Percentiles rank a stretch among this genome's conserved stretches.
Conservation (phyloP, 805 yeast species). For the Suhomyces kilbournensis region DNA sequence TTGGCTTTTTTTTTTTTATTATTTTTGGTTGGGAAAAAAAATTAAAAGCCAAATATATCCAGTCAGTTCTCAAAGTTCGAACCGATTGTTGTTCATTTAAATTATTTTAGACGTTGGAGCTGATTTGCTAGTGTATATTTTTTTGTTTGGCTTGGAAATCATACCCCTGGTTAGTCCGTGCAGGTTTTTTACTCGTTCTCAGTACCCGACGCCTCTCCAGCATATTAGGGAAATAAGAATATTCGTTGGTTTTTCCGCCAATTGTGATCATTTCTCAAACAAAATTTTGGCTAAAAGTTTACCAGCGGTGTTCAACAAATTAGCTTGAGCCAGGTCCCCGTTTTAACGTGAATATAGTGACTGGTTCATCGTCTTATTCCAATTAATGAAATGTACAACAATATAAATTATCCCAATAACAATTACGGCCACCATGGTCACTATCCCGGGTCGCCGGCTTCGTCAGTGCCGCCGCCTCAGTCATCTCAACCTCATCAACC, state of each 20-base stretch:
- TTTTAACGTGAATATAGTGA: background rate
- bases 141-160: background rate
- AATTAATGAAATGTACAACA: slow-evolving; percentile 2
- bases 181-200: background rate
- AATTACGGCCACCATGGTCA: slow-evolving; percentile 2
- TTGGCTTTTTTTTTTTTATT: no score
- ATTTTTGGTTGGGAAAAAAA: background rate
- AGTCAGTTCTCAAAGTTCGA: background rate
- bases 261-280: background rate
- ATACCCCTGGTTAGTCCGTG: background rate
- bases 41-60: background rate
- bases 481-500: slow-evolving; percentile 1
- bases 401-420: background rate
- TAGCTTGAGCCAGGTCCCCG: background rate
- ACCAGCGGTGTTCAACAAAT: background rate
- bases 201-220: background rate
- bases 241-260: background rate
- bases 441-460: background rate
- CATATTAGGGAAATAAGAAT: background rate
- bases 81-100: background rate
- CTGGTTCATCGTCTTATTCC: background rate
- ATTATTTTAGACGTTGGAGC: background rate
- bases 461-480: slow-evolving; percentile 1
- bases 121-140: background rate
- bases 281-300: background rate